These are phyloP conservation scores for Lactarius deliciosus DNA, from an alignment of 768 basidiomycete genomes.

Conservation along the genomic window DNA sequence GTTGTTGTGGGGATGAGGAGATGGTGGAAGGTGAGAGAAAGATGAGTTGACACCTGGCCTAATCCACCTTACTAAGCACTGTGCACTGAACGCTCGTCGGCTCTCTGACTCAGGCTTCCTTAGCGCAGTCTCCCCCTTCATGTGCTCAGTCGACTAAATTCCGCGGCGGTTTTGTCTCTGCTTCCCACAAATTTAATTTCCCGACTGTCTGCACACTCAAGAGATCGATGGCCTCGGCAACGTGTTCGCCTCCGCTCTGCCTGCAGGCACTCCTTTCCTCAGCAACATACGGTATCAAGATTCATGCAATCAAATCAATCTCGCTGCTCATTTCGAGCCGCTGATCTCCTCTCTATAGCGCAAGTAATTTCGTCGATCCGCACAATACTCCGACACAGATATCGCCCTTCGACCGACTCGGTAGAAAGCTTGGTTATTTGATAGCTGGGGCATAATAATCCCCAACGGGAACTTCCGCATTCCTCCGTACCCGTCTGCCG, in stretches of 20 bases:
- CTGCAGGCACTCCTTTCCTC: constrained; percentile 16
- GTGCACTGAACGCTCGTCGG: background rate
- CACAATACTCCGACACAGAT: background rate
- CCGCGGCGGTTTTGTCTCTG: background rate
- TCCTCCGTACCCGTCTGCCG: background rate
- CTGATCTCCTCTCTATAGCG: background rate
- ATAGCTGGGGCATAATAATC: background rate
- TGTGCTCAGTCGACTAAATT: background rate
- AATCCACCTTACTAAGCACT: constrained; percentile 17
- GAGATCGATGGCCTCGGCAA: constrained; percentile 23
- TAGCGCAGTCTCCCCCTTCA: background rate
- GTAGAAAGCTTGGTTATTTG: background rate
- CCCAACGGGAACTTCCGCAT: background rate
- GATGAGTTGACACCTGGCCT: constrained; percentile 10
- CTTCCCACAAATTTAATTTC: background rate
- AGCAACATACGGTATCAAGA: background rate
- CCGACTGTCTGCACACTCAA: background rate
- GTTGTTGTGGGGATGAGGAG: constrained; percentile 12
- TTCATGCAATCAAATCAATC: background rate
- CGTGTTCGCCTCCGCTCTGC: constrained; percentile 17
- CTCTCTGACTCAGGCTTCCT: background rate
- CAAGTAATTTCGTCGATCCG: background rate
- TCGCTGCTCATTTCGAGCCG: background rate
- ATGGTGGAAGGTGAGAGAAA: constrained; percentile 21
- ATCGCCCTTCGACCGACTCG: background rate